Evolutionary conservation across 345 rosid genomes (phyloP).

Genomic region (Sisymbrium irio): DNA sequence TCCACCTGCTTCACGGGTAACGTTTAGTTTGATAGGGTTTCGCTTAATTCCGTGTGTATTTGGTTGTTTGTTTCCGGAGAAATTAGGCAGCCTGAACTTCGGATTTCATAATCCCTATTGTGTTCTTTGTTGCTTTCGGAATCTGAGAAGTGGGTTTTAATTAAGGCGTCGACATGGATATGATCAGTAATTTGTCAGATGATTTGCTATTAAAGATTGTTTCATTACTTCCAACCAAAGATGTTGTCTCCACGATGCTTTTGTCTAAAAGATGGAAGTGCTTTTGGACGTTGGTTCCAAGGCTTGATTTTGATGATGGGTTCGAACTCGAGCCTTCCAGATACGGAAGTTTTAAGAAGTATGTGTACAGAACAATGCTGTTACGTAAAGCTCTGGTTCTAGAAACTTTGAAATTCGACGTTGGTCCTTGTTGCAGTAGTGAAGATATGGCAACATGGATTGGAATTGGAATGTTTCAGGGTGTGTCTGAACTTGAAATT

Average conservation of each 20-base stretch:
- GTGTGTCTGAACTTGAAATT: background rate
- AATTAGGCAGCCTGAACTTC: background rate
- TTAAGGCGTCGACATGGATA: background rate
- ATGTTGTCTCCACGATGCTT: background rate
- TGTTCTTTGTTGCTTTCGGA: too few species aligned
- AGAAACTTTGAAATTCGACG: background rate
- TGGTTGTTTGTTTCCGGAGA: too few species aligned
- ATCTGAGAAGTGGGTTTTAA: background rate
- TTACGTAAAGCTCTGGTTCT: background rate
- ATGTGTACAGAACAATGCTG: background rate
- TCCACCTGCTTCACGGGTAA: background rate
- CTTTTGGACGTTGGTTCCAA: background rate
- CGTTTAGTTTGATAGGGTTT: too few species aligned
- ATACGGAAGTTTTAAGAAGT: background rate
- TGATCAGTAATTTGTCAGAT: background rate
- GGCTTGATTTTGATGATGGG: background rate
- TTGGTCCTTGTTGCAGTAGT: background rate
- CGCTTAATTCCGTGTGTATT: too few species aligned
- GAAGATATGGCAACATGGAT: slow-evolving; percentile 2
- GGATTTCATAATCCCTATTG: background rate
- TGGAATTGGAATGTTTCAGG: background rate
- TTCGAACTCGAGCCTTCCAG: background rate
- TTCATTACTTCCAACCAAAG: background rate
- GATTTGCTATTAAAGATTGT: background rate
- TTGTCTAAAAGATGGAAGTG: background rate